Percentiles rank a stretch among this genome's conserved stretches.
phyloP scores from a whole-genome alignment of 2,329 filamentous ascomycete species.

The Remersonia thermophila region DNA sequence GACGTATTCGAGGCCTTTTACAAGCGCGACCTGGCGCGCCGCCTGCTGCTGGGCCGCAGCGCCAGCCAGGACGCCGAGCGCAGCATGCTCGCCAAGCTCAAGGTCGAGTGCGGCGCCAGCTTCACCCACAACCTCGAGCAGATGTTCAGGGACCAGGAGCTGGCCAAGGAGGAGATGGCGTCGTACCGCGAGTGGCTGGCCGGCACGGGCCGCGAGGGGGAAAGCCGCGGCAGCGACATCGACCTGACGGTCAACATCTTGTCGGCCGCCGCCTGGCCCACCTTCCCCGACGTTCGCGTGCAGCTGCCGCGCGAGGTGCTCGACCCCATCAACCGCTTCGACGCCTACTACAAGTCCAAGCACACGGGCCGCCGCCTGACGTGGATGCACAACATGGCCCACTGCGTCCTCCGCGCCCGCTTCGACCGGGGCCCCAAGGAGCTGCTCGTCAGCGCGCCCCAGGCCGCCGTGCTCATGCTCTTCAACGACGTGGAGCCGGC shows the following conservation, averaged over 20 bases:
- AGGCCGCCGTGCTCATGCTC: conserved; percentile 77
- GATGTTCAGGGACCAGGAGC: conserved; percentile 98
- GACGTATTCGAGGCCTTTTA: conserved; percentile 98
- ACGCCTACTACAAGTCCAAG: conserved; percentile 75
- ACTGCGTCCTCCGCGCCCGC: conserved; percentile 70
- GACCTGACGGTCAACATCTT: conserved; percentile 81
- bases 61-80: conserved; percentile 91
- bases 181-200: conserved; percentile 62
- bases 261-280: conserved; percentile 86
- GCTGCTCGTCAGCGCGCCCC: conserved; percentile 79
- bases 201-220: conserved; percentile 28
- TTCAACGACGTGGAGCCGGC: conserved; percentile 59
- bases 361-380: conserved; percentile 76
- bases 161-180: conserved; percentile 85
- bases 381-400: conserved; percentile 89
- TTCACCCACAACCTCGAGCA: conserved; percentile 97
- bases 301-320: conserved; percentile 61
- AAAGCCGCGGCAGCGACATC: conserved; percentile 29
- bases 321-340: conserved; percentile 67
- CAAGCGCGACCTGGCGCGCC: conserved; percentile 87
- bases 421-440: conserved; percentile 79
- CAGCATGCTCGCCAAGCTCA: conserved; percentile 85
- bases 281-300: conserved; percentile 63
- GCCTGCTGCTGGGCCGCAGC: conserved; percentile 81
- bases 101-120: conserved; percentile 81